Evolutionary conservation across 306 rosid species (phyloP).

Genomic region (Morella rubra): DNA sequence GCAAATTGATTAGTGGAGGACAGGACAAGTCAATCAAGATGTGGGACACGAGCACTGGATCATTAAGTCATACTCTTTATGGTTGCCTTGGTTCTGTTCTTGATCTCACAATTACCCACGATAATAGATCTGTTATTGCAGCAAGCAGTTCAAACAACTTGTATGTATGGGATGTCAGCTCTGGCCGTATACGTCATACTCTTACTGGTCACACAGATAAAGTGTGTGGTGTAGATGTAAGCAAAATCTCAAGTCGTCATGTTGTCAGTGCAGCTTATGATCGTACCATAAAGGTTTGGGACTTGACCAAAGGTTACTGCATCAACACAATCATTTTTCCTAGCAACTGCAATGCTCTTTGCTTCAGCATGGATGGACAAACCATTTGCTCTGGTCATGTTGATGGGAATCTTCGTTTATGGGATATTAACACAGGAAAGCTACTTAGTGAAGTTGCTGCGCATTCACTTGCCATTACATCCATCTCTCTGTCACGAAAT

Average conservation of each 20-base stretch:
- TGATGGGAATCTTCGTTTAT: conserved; percentile 90
- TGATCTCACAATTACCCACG: conserved; percentile 82
- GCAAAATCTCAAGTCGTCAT: conserved; percentile 81
- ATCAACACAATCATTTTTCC: conserved; percentile 69
- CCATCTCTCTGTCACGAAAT: conserved; percentile 77
- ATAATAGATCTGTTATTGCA: conserved; percentile 82
- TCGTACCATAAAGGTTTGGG: conserved; percentile 97
- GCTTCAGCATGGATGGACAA: conserved; percentile 86
- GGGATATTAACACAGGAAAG: conserved; percentile 86
- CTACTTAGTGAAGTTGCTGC: conserved; percentile 90
- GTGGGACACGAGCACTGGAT: conserved; percentile 87
- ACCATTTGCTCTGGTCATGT: conserved; percentile 91
- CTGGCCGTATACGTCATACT: conserved; percentile 85
- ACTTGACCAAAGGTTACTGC: conserved; percentile 94
- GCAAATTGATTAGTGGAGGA: conserved; percentile 85
- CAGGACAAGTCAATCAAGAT: conserved; percentile 83
- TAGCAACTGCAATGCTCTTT: conserved; percentile 86
- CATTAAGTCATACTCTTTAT: conserved; percentile 52
- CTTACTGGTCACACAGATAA: conserved; percentile 90
- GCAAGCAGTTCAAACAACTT: conserved; percentile 98
- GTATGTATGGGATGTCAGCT: conserved; percentile 75
- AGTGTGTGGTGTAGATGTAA: conserved; percentile 95
- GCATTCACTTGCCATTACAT: conserved; percentile 81
- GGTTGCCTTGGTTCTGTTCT: conserved; percentile 97
- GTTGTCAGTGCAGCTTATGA: conserved; percentile 93